Evolutionary conservation across 2,329 filamentous ascomycete genomes (phyloP), one percentile per base, ranked within the genome.

Genomic region (Botrytis galanthina): DNA sequence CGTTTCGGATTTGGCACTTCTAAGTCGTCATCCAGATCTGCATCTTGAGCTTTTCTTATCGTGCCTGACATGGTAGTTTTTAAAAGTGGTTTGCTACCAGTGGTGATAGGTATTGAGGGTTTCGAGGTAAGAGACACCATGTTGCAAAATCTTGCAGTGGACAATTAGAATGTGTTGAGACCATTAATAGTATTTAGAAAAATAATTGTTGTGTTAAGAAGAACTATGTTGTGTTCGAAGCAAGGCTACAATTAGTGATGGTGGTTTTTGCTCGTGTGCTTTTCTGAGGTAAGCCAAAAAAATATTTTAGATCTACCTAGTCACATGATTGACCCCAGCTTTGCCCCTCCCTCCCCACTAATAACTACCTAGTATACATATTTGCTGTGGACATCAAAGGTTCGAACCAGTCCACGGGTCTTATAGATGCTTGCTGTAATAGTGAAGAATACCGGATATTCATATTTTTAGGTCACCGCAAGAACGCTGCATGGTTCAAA

Each of bases 1-100:
- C 75, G 76, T 74, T 81, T 81, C 35, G 64, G 77, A 9, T 79
- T 78, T 74, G 76, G 80, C 16, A 75, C 39, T 16, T 78, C 76
- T 16, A 77, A 59, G 59, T 80, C 77, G 16, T 72, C 66, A 54
- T 79, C 79, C 18, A 80, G 71, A 32, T 74, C 79, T 64, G 77
- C 77, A 69, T 80, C 79, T 42, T 78, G 77, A 44, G 72, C 66
- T 71, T 80, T 80, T 42, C 79, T 76, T 48, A 78, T 74, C 20
- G 75, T 79, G 39, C 78, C 77, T 59, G 78, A 77, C 42, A 77
- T 73, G n/a, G 76, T 80, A 29, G 77, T 57, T 73, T 78, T 78
- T 20, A 80, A 76, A 59, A 81, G 77, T 37, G 79, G 78, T 76
- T 80, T 81, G 69, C 48, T 78, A 46, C 51, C 71, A 32, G 62